Evolutionary conservation across 2,329 filamentous ascomycete species (phyloP).

Genomic region (Graphilbum sp.): DNA sequence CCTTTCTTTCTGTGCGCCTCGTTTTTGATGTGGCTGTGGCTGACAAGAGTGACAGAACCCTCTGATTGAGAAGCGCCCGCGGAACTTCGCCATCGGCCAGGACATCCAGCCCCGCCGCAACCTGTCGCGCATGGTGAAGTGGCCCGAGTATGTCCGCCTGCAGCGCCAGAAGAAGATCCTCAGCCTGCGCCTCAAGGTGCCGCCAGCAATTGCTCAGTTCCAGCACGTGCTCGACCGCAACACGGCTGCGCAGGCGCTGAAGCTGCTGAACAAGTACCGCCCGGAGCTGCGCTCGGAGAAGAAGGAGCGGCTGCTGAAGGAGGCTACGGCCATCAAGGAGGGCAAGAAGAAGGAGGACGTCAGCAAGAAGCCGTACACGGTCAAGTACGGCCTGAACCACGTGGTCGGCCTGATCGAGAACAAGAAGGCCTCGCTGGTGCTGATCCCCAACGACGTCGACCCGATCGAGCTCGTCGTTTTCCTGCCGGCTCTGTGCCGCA

Average conservation of each 20-base stretch:
- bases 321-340: constrained; percentile 93
- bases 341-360: constrained; percentile 99
- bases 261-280: constrained; percentile 99
- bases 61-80: constrained; percentile 93
- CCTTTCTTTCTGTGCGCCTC: no score
- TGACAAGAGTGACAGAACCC: constrained; percentile 95
- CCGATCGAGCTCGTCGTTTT: constrained; percentile 99
- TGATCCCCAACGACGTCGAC: constrained; percentile 99
- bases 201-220: constrained; percentile 94
- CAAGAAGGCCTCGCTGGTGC: constrained; percentile 97
- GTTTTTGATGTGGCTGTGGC: no score
- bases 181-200: constrained; percentile 96
- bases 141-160: constrained; percentile 97
- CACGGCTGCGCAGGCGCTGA: constrained; percentile 92
- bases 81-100: constrained; percentile 98
- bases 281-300: constrained; percentile 98
- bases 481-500: constrained; percentile 96
- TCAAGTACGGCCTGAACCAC: constrained; percentile 99
- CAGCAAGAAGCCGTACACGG: constrained; percentile 98
- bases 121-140: constrained; percentile 96
- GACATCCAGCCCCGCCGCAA: constrained; percentile 96
- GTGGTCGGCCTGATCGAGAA: constrained; percentile 95
- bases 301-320: constrained; percentile 98
- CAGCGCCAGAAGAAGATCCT: constrained; percentile 93
- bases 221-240: constrained; percentile 92